Evolutionary conservation across 805 yeast species (phyloP), one percentile per base, ranked within the genome.

Genomic region (Cyberlindnera bimundalis): DNA sequence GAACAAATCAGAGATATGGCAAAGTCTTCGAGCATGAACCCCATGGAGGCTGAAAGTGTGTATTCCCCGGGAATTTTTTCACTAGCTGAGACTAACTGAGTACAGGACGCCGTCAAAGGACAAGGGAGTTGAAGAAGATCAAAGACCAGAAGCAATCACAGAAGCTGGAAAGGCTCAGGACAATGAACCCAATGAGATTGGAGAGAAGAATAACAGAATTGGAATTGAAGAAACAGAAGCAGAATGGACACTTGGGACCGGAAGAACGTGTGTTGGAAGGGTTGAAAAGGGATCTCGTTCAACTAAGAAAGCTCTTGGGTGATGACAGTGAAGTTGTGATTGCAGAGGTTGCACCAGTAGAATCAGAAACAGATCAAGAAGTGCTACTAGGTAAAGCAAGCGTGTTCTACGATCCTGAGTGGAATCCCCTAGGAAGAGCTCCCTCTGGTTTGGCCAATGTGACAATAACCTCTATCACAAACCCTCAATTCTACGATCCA

Each of bases 321-420:
- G 33, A 45, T 40, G 40, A 19, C 5, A 28, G 13, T 20, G 36
- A 34, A 13, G 19, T 13, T 15, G 25, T 26, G 8, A n/a, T 28
- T 5, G 31, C 15, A 15, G 19, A 4, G 35, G 10, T 14, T 6
- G 8, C 13, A 13, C 19, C 27, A 32, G 19, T 21, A 13, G 27
- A 4, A 32, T 12, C 9, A 12, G 12, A 25, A 4, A n/a, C 18
- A 21, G 34, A 18, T 2, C 35, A 27, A 9, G 25, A 23, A 1
- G 23, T 19, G 43, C 45, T 65, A 53, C 60, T 74, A 51, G 81
- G 79, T 2, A 52, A 49, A 21, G 60, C 67, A 28, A 78, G 85
- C 7, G 65, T 79, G 2, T 81, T 74, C 53, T 79, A 76, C 58
- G 82, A 81, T 50, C 79, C 81, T 5, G 85, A 81, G 46, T 70